Evolutionary conservation across 2,329 filamentous ascomycete genomes (phyloP).

Genomic region (Venturia nashicola): DNA sequence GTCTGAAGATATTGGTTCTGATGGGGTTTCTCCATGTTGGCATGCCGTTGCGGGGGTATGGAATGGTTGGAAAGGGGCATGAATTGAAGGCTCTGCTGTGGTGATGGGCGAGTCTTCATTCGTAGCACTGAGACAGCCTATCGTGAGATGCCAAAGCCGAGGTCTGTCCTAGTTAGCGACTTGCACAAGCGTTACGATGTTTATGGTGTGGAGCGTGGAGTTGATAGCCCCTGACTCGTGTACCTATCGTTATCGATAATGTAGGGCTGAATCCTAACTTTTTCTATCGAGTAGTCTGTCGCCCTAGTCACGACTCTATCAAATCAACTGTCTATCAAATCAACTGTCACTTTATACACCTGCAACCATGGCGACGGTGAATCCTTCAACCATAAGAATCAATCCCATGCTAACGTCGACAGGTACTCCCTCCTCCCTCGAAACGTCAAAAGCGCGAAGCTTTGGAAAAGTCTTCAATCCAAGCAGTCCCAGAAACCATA

Average conservation of each 20-base stretch:
- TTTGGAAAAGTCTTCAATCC: slow-evolving; percentile 56
- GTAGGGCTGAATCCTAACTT: neutral
- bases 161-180: too few species aligned
- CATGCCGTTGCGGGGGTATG: too few species aligned
- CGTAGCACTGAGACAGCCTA: too few species aligned
- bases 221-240: neutral
- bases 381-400: neutral
- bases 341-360: neutral
- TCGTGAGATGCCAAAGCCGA: too few species aligned
- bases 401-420: neutral
- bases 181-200: too few species aligned
- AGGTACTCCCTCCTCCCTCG: slow-evolving; percentile 63
- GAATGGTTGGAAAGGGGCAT: too few species aligned
- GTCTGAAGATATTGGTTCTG: too few species aligned
- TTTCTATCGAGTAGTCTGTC: neutral
- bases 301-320: neutral
- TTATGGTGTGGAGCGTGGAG: neutral
- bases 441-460: slow-evolving; percentile 75
- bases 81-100: too few species aligned
- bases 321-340: neutral
- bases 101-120: too few species aligned
- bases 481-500: slow-evolving; percentile 60
- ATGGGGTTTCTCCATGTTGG: too few species aligned
- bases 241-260: neutral
- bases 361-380: neutral